Evolutionary conservation across 179 eudicot species (phyloP).

Genomic region (Gypsophila paniculata): DNA sequence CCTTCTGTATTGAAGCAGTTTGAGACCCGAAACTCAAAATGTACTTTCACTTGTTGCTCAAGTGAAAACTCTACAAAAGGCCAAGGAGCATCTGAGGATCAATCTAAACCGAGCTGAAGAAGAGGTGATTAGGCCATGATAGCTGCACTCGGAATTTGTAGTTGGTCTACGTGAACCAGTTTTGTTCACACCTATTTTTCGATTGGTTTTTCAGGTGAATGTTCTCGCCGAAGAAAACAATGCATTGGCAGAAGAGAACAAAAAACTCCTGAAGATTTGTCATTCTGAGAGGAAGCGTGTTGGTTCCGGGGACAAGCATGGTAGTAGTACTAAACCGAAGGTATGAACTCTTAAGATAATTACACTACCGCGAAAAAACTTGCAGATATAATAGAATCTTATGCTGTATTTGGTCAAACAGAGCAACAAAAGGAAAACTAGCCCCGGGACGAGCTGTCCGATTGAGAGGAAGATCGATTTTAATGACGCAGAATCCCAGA

Average conservation of each 20-base stretch:
- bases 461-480: constrained; percentile 54
- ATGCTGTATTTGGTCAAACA: constrained; percentile 27
- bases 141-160: too few species aligned
- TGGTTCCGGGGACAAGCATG: constrained; percentile 58
- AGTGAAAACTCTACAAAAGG: constrained; percentile 46
- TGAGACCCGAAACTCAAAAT: constrained; percentile 62
- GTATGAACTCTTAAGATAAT: constrained; percentile 26
- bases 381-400: neutral
- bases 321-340: constrained; percentile 51
- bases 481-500: constrained; percentile 40
- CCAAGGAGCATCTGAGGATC: constrained; percentile 61
- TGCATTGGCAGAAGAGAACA: constrained; percentile 54
- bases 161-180: neutral
- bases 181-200: neutral
- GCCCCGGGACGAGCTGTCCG: constrained; percentile 48
- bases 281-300: constrained; percentile 39
- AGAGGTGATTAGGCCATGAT: constrained; percentile 51
- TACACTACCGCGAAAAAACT: neutral
- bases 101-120: constrained; percentile 86
- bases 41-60: constrained; percentile 59
- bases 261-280: constrained; percentile 42
- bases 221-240: constrained; percentile 56
- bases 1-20: constrained; percentile 28
- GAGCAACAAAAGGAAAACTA: constrained; percentile 69
- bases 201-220: constrained; percentile 44